Evolutionary conservation across 2,329 filamentous ascomycete species (phyloP).

Genomic region (Mycogone perniciosa): DNA sequence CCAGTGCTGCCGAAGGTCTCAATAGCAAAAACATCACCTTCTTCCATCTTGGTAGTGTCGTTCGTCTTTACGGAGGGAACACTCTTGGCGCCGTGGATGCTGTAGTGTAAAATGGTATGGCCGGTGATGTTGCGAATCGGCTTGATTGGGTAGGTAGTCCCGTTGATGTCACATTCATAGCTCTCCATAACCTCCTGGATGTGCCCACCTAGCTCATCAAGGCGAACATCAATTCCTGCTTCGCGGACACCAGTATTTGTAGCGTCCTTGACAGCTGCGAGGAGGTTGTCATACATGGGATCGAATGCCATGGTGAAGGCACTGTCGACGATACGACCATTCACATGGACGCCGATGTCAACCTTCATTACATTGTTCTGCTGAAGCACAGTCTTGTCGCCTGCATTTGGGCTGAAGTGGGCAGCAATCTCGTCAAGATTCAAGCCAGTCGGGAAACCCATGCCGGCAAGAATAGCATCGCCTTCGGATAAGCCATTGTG

Average conservation of each 20-base stretch:
- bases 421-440: constrained; percentile 74
- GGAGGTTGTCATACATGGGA: constrained; percentile 60
- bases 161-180: constrained; percentile 66
- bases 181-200: constrained; percentile 76
- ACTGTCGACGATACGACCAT: constrained; percentile 66
- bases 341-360: constrained; percentile 67
- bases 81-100: constrained; percentile 74
- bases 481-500: constrained; percentile 67
- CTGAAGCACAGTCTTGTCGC: constrained; percentile 69
- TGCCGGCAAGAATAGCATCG: constrained; percentile 65
- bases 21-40: constrained; percentile 75
- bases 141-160: constrained; percentile 62
- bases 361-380: constrained; percentile 66
- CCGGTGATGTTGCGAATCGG: constrained; percentile 67
- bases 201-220: constrained; percentile 63
- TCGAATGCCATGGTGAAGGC: constrained; percentile 68
- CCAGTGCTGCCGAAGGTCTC: constrained; percentile 79
- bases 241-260: constrained; percentile 75
- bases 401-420: constrained; percentile 73
- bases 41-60: constrained; percentile 79
- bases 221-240: constrained; percentile 72
- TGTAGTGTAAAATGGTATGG: constrained; percentile 69
- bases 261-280: constrained; percentile 61
- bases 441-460: constrained; percentile 73
- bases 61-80: constrained; percentile 72